These are phyloP conservation scores for Fusarium sp. DNA, from an alignment of 2,329 filamentous ascomycete species.

Conservation along the genomic window DNA sequence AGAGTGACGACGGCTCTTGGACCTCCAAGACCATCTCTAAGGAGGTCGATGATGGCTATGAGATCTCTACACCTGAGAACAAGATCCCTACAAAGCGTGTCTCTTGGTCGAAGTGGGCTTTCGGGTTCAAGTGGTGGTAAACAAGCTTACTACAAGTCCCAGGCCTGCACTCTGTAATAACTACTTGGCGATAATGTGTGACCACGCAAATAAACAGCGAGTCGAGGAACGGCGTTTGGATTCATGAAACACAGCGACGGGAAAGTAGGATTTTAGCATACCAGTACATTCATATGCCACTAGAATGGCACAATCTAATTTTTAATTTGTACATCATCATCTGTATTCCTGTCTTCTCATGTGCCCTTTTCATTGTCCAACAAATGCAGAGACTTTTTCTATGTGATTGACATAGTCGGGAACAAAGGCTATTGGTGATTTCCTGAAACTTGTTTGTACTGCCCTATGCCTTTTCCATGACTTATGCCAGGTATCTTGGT, in stretches of 20 bases:
- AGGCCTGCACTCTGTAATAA: not conserved
- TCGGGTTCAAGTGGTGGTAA: constrained; percentile 36
- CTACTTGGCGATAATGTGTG: not conserved
- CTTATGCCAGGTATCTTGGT: too few relatives aligned
- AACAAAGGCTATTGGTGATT: too few relatives aligned
- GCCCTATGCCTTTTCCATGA: too few relatives aligned
- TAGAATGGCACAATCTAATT: constrained; percentile 22
- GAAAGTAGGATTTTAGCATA: constrained; percentile 23
- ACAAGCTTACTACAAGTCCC: not conserved
- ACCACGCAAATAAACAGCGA: not conserved
- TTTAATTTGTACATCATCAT: not conserved
- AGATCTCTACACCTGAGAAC: constrained; percentile 41
- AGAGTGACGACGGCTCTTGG: constrained; percentile 47
- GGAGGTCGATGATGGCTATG: constrained; percentile 44
- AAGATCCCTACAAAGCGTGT: constrained; percentile 43
- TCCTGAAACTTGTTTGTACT: too few relatives aligned
- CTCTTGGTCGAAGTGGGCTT: constrained; percentile 33
- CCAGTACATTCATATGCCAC: constrained; percentile 10
- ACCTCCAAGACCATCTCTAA: constrained; percentile 47
- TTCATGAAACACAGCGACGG: constrained; percentile 18
- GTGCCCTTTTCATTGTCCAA: not conserved
- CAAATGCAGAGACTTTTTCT: not conserved
- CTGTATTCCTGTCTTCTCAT: not conserved
- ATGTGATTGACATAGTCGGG: too few relatives aligned
- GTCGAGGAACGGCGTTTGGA: constrained; percentile 15